These are phyloP conservation scores for Aureobasidium mangrovei DNA, from an alignment of 2,329 filamentous ascomycete species.

Conservation along the genomic window DNA sequence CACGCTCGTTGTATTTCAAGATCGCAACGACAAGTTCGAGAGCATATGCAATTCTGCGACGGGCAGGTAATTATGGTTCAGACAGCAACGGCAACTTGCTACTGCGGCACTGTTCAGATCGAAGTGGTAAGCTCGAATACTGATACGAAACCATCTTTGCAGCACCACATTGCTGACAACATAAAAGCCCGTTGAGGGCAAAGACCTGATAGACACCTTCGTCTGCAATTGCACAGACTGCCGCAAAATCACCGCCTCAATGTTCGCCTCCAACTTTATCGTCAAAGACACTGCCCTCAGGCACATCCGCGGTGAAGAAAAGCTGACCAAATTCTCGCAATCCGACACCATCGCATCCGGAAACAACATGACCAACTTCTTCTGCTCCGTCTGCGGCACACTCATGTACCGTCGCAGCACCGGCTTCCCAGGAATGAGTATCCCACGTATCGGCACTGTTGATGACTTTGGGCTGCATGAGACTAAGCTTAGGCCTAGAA, in stretches of 20 bases:
- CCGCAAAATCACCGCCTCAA: conserved; percentile 53
- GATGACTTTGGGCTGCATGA: conserved; percentile 53
- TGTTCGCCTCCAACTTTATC: conserved; percentile 53
- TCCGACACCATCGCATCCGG: conserved; percentile 39
- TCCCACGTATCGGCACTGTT: conserved; percentile 51
- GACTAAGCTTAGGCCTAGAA: conserved; percentile 45
- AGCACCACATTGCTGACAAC: background rate
- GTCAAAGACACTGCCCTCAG: conserved; percentile 38
- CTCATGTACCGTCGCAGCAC: conserved; percentile 49
- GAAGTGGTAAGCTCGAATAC: conserved; percentile 37
- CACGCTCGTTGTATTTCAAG: too few relatives aligned
- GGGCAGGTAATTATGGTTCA: too few relatives aligned
- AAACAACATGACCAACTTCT: conserved; percentile 51
- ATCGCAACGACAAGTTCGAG: too few relatives aligned
- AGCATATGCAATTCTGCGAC: too few relatives aligned
- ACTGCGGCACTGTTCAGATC: conserved; percentile 49
- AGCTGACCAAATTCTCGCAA: conserved; percentile 41
- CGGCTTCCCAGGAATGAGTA: conserved; percentile 37
- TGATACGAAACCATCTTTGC: background rate
- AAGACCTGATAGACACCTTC: conserved; percentile 42
- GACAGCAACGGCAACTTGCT: conserved; percentile 49
- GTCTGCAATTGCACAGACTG: conserved; percentile 54
- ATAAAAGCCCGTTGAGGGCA: conserved; percentile 35
- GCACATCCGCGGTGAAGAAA: conserved; percentile 45
- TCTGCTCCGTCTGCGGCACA: conserved; percentile 51